Conservation (phyloP, 192 early-diverging fungal genomes). For the Linnemannia schmuckeri region DNA sequence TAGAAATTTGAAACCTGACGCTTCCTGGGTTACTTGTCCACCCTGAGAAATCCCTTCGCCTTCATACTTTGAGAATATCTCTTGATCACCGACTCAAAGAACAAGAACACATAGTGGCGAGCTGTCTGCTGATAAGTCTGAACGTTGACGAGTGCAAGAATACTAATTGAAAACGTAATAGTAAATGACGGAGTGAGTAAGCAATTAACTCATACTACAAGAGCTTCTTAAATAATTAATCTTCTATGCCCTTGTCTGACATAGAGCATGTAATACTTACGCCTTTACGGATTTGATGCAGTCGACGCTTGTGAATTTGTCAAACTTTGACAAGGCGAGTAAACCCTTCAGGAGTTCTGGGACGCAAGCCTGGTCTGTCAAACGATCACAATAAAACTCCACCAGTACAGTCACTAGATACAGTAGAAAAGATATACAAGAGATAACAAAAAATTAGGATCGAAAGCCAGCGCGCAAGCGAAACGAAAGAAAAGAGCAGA, state of each 20-base stretch:
- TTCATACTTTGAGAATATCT: conserved; percentile 58
- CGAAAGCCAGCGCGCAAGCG: not conserved
- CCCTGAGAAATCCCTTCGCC: conserved; percentile 1
- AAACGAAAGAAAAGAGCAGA: not conserved
- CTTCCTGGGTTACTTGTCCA: conserved; percentile 12
- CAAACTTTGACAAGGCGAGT: conserved; percentile 69
- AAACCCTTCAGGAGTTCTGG: conserved; percentile 74
- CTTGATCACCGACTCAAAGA: conserved; percentile 80
- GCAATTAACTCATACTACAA: not conserved
- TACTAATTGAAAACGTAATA: conserved; percentile 51
- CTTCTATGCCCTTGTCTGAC: not conserved
- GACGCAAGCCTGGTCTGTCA: conserved; percentile 81
- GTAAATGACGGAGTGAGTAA: not conserved
- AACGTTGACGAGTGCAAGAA: conserved; percentile 90
- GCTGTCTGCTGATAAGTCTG: conserved; percentile 92
- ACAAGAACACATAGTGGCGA: conserved; percentile 77
- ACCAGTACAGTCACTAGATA: conserved; percentile 70
- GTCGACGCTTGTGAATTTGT: conserved; percentile 69
- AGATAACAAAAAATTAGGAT: conserved; percentile 1
- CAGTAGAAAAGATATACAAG: not conserved
- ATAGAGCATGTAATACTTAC: conserved; percentile 33
- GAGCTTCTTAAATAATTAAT: not conserved
- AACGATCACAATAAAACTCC: conserved; percentile 81
- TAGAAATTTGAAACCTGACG: not conserved
- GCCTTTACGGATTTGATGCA: conserved; percentile 65